phyloP scores from a whole-genome alignment of 2,329 filamentous ascomycete species.

The Fusarium buxicola region DNA sequence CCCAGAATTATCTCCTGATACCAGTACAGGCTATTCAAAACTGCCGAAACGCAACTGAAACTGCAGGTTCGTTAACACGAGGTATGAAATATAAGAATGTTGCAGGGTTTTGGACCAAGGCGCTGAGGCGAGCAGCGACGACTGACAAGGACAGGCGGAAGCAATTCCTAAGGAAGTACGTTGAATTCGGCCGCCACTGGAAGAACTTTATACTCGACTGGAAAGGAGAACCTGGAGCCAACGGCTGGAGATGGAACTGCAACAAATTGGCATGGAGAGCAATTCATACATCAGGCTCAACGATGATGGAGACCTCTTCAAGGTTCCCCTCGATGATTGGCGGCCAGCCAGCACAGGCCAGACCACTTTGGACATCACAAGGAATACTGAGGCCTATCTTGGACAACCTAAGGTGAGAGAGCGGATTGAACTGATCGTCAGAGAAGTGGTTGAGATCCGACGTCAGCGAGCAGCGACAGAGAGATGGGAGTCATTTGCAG shows the following conservation, averaged over 20 bases:
- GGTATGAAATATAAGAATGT: too few relatives aligned
- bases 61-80: too few relatives aligned
- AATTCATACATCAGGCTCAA: constrained; percentile 4
- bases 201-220: constrained; percentile 4
- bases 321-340: constrained; percentile 2
- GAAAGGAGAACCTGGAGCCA: constrained; percentile 1
- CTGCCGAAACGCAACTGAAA: too few relatives aligned
- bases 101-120: too few relatives aligned
- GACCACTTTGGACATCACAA: accelerated
- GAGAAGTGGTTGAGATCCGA: accelerated
- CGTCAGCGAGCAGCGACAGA: neutral
- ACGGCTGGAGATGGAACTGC: neutral
- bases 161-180: constrained; percentile 1
- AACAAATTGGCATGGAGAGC: neutral
- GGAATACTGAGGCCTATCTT: neutral
- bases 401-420: accelerated
- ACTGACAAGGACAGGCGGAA: neutral
- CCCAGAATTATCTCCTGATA: too few relatives aligned
- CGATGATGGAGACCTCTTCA: neutral
- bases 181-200: neutral
- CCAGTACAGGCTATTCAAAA: too few relatives aligned
- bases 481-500: constrained; percentile 1
- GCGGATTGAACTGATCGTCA: accelerated
- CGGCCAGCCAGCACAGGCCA: neutral
- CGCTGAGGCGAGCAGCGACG: accelerated